Evolutionary conservation across 352 stramenopile genomes (phyloP), one percentile per base, ranked within the genome.

Genomic region (Phytophthora palmivora): DNA sequence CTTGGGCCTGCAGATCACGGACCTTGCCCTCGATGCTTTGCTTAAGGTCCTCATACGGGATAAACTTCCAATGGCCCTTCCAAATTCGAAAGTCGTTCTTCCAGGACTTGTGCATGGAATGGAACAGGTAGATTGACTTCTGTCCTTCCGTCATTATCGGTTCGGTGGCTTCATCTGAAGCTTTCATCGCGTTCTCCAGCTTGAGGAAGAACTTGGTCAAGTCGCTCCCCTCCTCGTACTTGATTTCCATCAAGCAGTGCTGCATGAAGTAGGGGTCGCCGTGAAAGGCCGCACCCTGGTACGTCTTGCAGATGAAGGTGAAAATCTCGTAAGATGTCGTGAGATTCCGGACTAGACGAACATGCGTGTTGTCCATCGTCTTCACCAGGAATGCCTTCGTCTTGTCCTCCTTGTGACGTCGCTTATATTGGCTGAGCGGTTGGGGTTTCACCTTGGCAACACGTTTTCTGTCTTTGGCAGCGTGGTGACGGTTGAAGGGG

Each of bases 371-470:
- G n/a, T n/a, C n/a, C n/a, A n/a, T n/a, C n/a, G n/a, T n/a, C n/a
- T n/a, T n/a, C n/a, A 72, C 48, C 26, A 67, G 3, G 33, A 62
- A 63, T 0, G 55, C 49, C 26, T 66, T 62, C 2, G 56, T 67
- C 12, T 58, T 45, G n/a, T n/a, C n/a, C n/a, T n/a, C n/a, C 12
- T 6, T n/a, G 6, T 28, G 52, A 32, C 26, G 26, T 4, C 26
- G 26, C 8, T 8, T 8, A 32, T 8, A 32, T 2, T 15, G 12
- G 12, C 22, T 66, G 0, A 50, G 49, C 42, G 32, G 32, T 14
- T 51, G 12, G 4, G 12, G 0, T 16, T 61, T 52, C 41, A 46
- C 34, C 24, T 43, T 49, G 4, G 8, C 18, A 11, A 5, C 36
- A 30, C 53, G 30, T 6, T 62, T 53, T 14, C 53, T 41, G 11